Conservation (phyloP, 345 rosid species). For the Turnera subulata region DNA sequence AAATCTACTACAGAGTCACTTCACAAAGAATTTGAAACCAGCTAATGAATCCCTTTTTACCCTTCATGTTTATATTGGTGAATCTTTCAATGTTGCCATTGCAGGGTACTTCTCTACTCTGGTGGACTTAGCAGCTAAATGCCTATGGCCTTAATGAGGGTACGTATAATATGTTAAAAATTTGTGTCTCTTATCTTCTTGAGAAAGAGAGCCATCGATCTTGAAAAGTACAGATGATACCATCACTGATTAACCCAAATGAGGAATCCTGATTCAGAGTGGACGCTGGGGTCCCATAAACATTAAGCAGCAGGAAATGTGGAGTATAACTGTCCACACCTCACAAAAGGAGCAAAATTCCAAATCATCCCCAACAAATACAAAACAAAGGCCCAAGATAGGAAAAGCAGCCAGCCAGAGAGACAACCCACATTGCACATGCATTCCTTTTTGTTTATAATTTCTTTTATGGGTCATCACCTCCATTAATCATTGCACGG, state of each 20-base stretch:
- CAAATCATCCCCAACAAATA: constrained; percentile 25
- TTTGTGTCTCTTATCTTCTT: no score
- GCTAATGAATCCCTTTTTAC: no score
- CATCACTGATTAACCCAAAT: neutral
- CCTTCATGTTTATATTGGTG: no score
- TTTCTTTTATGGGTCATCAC: constrained; percentile 27
- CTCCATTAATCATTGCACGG: constrained; percentile 45
- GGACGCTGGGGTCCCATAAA: constrained; percentile 13
- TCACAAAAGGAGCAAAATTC: constrained; percentile 24
- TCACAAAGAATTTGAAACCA: no score
- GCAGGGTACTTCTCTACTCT: no score
- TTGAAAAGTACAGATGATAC: no score
- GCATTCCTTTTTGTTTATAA: constrained; percentile 29
- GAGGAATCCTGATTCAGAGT: neutral
- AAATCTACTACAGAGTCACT: no score
- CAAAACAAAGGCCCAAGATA: constrained; percentile 24
- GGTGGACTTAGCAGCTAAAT: no score
- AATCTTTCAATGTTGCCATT: no score
- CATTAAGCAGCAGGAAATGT: constrained; percentile 19
- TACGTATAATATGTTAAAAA: no score
- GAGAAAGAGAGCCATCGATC: no score
- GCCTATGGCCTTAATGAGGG: no score
- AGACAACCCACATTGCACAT: constrained; percentile 42
- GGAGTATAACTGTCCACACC: constrained; percentile 37
- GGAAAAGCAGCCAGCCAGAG: constrained; percentile 32